Evolutionary conservation across 495 filamentous ascomycete genomes (phyloP).

Genomic region (Durotheca rogersii): DNA sequence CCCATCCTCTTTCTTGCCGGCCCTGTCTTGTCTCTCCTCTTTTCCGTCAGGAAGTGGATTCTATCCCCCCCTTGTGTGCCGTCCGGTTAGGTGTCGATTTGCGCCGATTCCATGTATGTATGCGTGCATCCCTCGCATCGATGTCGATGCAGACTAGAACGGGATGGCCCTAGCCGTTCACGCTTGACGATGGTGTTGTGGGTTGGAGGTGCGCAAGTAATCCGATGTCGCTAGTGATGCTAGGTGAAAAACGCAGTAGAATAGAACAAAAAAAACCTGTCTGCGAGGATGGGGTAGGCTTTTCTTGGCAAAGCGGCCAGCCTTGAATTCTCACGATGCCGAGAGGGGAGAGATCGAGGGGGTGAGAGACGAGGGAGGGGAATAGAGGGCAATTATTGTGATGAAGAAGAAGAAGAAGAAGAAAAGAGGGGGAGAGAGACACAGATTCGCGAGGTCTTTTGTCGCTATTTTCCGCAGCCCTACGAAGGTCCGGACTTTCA

Average conservation of each 20-base stretch:
- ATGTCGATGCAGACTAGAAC: conserved; percentile 24
- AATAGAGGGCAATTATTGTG: no score
- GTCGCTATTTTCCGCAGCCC: conserved; percentile 8
- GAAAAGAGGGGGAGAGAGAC: neutral
- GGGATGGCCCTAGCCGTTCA: conserved; percentile 23
- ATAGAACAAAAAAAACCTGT: no score
- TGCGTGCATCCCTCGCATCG: conserved; percentile 25
- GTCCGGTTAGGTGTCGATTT: no score
- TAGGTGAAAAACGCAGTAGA: conserved; percentile 1
- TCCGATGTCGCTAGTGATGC: conserved; percentile 30
- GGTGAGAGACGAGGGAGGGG: no score
- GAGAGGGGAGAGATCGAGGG: neutral
- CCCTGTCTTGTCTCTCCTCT: no score
- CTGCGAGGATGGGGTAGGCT: conserved; percentile 13
- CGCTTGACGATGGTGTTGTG: conserved; percentile 19
- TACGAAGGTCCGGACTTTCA: conserved; percentile 15
- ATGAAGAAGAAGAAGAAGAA: neutral
- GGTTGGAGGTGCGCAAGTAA: conserved; percentile 24
- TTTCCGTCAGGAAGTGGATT: no score
- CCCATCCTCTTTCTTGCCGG: no score
- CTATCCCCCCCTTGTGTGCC: no score
- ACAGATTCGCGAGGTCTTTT: neutral
- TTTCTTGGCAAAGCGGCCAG: conserved; percentile 7
- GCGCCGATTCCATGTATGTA: neutral
- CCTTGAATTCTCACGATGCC: neutral